Base-by-base conservation (phyloP, 31 red algal genomes). In the Porphyra umbilicalis region DNA sequence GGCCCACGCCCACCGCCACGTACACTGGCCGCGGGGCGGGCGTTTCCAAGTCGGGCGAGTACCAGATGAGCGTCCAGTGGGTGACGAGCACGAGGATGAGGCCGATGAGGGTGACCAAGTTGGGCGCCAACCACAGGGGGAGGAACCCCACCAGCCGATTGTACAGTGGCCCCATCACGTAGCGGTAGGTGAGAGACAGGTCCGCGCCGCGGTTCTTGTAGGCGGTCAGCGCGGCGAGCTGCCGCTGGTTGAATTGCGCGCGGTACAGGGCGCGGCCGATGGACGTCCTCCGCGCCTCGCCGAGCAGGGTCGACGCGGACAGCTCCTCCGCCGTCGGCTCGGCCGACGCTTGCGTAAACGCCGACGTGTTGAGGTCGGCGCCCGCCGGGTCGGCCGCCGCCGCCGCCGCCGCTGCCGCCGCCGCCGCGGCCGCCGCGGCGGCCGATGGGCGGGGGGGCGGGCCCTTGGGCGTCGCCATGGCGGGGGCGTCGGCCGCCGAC, bases 191-290 rank as follows among this genome's bases (percentile, higher is more conserved):
- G 67, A 98, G 10, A 9, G 89, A 92, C 29, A 85, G 85, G 84
- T 98, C 96, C 38, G 89, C 90, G 38, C 93, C 96, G 39, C 57
- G 79, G 76, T 98, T 95, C 76, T 90, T 90, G 87, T 98, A 98
- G 32, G 37, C 33, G 0, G 82, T 83, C 71, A 98, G 92, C 39
- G 79, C 80, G 11, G 74, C 35, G 13, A 97, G 40, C 68, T 97
- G 79, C 38, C 75, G 36, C 30, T 85, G 57, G 67, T 35, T 75
- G 8, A 97, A 90, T 33, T 91, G 89, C 57, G 33, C 79, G 34
- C 75, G 67, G 80, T 77, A 77, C 31, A 85, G 15, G 33, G 32
- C 14, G 0, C 76, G 25, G 32, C 76, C 71, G 36, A 84, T 44
- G 38, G 18, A 13, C 20, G 57, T 71, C 30, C 57, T 71, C 57